Evolutionary conservation across 2,329 filamentous ascomycete species (phyloP).

Genomic region (Metarhizium album): DNA sequence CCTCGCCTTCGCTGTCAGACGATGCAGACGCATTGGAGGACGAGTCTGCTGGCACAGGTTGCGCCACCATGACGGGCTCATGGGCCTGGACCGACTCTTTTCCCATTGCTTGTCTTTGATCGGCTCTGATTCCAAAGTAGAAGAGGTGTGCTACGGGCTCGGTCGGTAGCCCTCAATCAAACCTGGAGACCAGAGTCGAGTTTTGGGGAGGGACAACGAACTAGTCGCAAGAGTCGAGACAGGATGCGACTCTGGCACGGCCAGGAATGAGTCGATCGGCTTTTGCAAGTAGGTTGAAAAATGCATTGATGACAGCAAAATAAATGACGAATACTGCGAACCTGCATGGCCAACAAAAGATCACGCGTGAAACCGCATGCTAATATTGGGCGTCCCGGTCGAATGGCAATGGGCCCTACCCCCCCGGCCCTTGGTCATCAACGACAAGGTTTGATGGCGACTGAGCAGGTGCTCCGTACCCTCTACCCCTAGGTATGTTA

Average conservation of each 20-base stretch:
- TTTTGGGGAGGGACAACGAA: neutral
- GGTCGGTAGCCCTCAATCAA: neutral
- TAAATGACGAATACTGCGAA: neutral
- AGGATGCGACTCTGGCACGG: neutral
- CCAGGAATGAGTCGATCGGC: neutral
- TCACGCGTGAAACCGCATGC: neutral
- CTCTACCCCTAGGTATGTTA: no score
- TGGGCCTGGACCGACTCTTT: neutral
- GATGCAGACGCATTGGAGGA: neutral
- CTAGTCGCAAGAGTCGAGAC: no score
- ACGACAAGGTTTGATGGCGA: no score
- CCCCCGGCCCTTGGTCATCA: no score
- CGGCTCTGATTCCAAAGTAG: no score
- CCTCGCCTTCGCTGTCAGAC: constrained; percentile 9
- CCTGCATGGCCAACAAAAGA: neutral
- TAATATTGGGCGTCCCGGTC: neutral
- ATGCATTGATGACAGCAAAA: neutral
- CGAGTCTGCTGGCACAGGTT: neutral
- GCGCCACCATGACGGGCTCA: neutral
- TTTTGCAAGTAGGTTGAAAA: neutral
- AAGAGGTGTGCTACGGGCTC: neutral
- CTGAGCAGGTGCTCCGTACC: no score
- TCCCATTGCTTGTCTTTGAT: no score
- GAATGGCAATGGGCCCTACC: no score
- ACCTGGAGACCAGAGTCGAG: neutral